These are phyloP conservation scores for Blastobotrys chiropterorum DNA, from an alignment of 805 yeast species.

Conservation along the genomic window DNA sequence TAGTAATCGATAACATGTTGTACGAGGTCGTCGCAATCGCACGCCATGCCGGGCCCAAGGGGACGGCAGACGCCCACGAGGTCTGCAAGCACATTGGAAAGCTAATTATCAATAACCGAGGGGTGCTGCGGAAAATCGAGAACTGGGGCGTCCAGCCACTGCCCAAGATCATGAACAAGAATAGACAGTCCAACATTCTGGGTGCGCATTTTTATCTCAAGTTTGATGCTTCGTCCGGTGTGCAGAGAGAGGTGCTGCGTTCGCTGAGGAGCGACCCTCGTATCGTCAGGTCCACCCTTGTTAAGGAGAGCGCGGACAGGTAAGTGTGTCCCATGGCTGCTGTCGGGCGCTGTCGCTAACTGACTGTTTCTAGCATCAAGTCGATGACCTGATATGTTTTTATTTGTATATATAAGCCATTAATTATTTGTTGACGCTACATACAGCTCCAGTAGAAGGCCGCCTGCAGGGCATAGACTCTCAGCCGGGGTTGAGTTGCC, in stretches of 20 bases:
- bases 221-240: slow-evolving; percentile 81
- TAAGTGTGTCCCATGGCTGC: neutral
- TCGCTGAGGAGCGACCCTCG: slow-evolving; percentile 85
- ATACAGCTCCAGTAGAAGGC: too few species aligned
- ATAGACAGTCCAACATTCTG: slow-evolving; percentile 84
- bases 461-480: too few species aligned
- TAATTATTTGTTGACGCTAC: too few species aligned
- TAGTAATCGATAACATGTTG: slow-evolving; percentile 45
- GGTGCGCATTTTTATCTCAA: slow-evolving; percentile 83
- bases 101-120: slow-evolving; percentile 80
- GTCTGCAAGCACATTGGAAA: slow-evolving; percentile 68
- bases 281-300: slow-evolving; percentile 70
- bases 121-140: slow-evolving; percentile 79
- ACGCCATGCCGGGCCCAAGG: slow-evolving; percentile 55
- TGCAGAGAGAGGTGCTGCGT: slow-evolving; percentile 77
- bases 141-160: slow-evolving; percentile 73
- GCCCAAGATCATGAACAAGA: slow-evolving; percentile 76
- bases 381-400: neutral
- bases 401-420: too few species aligned
- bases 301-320: slow-evolving; percentile 38
- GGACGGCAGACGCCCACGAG: slow-evolving; percentile 58
- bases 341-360: too few species aligned
- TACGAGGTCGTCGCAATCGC: slow-evolving; percentile 89
- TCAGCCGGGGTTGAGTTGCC: too few species aligned
- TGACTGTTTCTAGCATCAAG: too few species aligned